phyloP scores from a whole-genome alignment of 495 filamentous ascomycete genomes.

The Aspergillus wentii region DNA sequence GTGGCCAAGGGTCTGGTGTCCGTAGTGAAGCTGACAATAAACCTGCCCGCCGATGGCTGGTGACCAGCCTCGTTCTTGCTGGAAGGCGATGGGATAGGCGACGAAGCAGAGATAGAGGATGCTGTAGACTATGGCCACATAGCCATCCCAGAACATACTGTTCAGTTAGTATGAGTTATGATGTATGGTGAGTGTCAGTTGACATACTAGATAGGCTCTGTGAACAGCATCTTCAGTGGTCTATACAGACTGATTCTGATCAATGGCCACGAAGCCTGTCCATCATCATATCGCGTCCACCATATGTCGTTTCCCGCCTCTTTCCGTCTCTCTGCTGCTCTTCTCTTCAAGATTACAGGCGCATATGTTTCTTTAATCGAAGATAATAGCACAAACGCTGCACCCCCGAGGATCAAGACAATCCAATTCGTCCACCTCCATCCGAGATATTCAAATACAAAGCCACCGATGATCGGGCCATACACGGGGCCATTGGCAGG shows the following conservation, averaged over 20 bases:
- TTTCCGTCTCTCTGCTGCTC: too few relatives aligned
- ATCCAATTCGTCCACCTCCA: conserved; percentile 92
- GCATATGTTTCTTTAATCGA: too few relatives aligned
- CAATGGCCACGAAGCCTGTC: conserved; percentile 40
- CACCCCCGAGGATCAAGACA: conserved; percentile 61
- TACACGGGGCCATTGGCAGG: conserved; percentile 68
- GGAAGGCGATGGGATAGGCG: conserved; percentile 72
- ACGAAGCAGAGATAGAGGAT: conserved; percentile 84
- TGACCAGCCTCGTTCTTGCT: conserved; percentile 62
- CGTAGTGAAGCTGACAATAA: too few relatives aligned
- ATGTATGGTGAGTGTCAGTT: too few relatives aligned
- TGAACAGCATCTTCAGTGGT: too few relatives aligned
- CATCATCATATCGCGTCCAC: conserved; percentile 60
- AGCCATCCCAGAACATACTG: conserved; percentile 72
- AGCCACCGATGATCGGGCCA: conserved; percentile 68
- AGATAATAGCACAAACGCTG: conserved; percentile 44
- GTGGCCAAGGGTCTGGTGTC: too few relatives aligned
- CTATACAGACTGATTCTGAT: too few relatives aligned
- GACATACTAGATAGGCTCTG: too few relatives aligned
- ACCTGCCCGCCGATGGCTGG: conserved; percentile 59
- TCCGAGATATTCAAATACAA: conserved; percentile 63
- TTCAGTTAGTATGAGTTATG: too few relatives aligned
- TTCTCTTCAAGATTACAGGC: too few relatives aligned
- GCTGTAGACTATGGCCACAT: conserved; percentile 58
- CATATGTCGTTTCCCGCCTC: conserved; percentile 62